Conservation (phyloP, 768 basidiomycete genomes). For the Collybia nuda region DNA sequence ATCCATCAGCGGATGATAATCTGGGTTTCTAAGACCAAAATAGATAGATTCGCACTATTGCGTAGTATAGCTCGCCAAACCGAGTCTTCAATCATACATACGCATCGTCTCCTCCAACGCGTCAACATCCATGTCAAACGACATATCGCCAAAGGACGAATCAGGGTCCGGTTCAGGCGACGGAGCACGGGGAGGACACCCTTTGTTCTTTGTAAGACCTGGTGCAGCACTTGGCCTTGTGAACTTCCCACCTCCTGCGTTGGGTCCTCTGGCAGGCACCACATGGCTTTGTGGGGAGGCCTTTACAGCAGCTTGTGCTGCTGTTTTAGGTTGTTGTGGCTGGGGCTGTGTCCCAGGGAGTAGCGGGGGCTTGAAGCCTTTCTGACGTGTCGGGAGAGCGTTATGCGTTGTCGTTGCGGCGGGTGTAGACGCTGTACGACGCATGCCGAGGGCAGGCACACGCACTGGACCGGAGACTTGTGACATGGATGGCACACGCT, state of each 20-base stretch:
- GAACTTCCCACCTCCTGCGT: background rate
- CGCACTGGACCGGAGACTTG: constrained; percentile 16
- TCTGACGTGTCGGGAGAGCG: constrained; percentile 28
- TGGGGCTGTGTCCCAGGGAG: constrained; percentile 20
- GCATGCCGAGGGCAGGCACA: constrained; percentile 38
- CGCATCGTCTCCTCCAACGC: constrained; percentile 25
- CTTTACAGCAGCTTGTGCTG: background rate
- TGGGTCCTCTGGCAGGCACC: background rate
- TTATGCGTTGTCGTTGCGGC: background rate
- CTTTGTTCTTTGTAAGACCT: no score
- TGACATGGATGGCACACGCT: constrained; percentile 12
- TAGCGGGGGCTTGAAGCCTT: constrained; percentile 37
- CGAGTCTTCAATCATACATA: constrained; percentile 24
- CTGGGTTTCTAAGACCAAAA: no score
- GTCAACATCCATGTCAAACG: constrained; percentile 19
- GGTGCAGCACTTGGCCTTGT: no score
- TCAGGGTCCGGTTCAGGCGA: constrained; percentile 13
- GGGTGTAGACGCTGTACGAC: constrained; percentile 27
- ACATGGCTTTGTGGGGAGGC: background rate
- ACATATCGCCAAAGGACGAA: constrained; percentile 25
- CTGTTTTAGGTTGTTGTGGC: constrained; percentile 12
- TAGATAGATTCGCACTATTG: no score
- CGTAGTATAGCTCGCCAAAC: background rate
- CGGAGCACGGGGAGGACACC: background rate
- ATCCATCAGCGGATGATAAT: no score